Conservation (phyloP, 257 asterid genomes). For the Salvia hispanica region DNA sequence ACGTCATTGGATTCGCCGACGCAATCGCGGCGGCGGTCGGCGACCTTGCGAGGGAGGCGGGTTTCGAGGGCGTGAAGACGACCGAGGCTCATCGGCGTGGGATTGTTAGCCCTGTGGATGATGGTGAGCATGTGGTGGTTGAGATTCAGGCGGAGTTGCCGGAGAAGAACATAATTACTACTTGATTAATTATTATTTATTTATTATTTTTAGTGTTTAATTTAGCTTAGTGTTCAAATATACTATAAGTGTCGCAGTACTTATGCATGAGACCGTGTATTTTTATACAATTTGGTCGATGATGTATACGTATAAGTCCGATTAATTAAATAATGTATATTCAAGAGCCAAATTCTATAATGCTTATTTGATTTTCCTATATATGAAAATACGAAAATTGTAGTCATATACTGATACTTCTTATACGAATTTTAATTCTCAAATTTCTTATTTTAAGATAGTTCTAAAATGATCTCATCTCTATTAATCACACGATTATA, state of each 20-base stretch:
- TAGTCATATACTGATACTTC: too few relatives aligned
- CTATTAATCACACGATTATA: too few relatives aligned
- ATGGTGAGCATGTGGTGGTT: slow-evolving; percentile 32
- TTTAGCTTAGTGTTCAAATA: background rate
- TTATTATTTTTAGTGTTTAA: background rate
- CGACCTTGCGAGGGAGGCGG: too few relatives aligned
- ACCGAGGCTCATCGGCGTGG: slow-evolving; percentile 47
- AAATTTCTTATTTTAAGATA: too few relatives aligned
- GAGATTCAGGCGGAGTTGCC: slow-evolving; percentile 25
- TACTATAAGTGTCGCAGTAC: slow-evolving; percentile 23
- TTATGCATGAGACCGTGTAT: slow-evolving; percentile 35
- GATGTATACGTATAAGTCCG: slow-evolving; percentile 33
- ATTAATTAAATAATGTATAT: background rate
- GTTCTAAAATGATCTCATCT: too few relatives aligned
- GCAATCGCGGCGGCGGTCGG: slow-evolving; percentile 20
- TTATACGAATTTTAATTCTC: too few relatives aligned
- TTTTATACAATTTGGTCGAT: slow-evolving; percentile 31
- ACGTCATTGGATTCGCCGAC: slow-evolving; percentile 48
- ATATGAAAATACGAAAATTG: too few relatives aligned
- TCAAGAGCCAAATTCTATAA: too few relatives aligned
- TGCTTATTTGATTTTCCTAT: too few relatives aligned
- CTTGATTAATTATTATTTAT: background rate
- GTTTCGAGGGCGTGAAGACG: too few relatives aligned
- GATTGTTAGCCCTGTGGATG: slow-evolving; percentile 47
- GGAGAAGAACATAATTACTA: background rate